phyloP scores from a whole-genome alignment of 1,284 basidiomycete species.

The Rhizopogon parksii region DNA sequence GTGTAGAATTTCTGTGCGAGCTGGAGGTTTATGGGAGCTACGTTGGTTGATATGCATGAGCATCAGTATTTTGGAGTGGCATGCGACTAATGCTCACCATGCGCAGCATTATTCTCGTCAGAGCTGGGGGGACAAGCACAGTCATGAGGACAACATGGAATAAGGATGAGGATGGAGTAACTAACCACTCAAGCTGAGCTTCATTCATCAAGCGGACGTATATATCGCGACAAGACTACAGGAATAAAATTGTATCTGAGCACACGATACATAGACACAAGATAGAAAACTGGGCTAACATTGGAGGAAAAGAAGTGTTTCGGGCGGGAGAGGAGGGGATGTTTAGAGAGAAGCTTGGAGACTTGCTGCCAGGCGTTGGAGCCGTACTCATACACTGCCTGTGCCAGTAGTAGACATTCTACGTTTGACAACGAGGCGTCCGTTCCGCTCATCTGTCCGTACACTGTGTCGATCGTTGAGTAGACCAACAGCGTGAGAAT shows the following conservation, averaged over 20 bases:
- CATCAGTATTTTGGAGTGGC: background rate
- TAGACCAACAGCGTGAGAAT: constrained; percentile 3
- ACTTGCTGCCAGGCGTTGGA: constrained; percentile 65
- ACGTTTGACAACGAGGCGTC: constrained; percentile 38
- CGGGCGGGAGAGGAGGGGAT: constrained; percentile 59
- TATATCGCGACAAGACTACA: constrained; percentile 36
- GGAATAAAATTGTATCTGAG: constrained; percentile 16
- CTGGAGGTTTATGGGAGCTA: constrained; percentile 49
- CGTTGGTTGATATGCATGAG: background rate
- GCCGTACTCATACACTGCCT: constrained; percentile 83
- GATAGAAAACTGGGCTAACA: constrained; percentile 33
- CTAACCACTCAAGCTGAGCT: constrained; percentile 63
- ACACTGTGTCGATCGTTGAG: background rate
- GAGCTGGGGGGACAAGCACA: constrained; percentile 24
- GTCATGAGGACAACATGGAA: constrained; percentile 9
- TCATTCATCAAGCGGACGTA: constrained; percentile 66
- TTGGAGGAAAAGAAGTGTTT: constrained; percentile 61
- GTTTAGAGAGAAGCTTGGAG: constrained; percentile 58
- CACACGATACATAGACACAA: constrained; percentile 10
- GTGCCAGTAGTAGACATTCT: constrained; percentile 72
- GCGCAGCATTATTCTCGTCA: constrained; percentile 34
- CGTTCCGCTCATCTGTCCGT: constrained; percentile 16
- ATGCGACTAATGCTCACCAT: constrained; percentile 29
- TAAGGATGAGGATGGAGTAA: constrained; percentile 2
- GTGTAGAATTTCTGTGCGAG: constrained; percentile 71